Base-by-base conservation (phyloP, 345 rosid genomes). In the Stellera chamaejasme region DNA sequence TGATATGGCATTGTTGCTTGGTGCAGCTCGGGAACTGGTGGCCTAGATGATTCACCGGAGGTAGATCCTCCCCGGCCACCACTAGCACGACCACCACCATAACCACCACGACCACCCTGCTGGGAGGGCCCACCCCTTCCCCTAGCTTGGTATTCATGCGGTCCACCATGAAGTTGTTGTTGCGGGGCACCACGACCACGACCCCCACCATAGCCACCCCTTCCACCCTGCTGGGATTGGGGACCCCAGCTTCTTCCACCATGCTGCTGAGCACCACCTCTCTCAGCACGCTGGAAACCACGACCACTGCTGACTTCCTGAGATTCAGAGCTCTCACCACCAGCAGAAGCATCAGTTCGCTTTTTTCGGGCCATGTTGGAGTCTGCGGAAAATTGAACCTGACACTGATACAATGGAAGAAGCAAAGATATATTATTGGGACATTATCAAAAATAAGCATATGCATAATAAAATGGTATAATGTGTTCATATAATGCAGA, bases 11-110 rank as follows among this genome's bases (percentile, higher is more conserved):
- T 80, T 66, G 83, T 85, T 66, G 97, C 99, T 94, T 94, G 97
- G 79, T 79, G 90, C 95, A 82, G 97, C 85, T 94, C 97, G 92
- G 95, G 95, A 71, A 77, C 58, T 52, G 84, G 72, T 54, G 76
- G 69, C 77, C 87, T 82, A 32, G 82, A 62, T 44, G 75, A 80
- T 45, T 81, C 82, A 63, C 82, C 80, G 55, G 80, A 64, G 69
- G 82, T 63, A 15, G 77, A 60, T 54, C 73, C 83, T 63, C 84
- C 92, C 55, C 81, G 63, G 66, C 81, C 70, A 68, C 72, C 69
- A 19, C 77, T 47, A 0, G 68, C 66, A 36, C 77, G 70, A 55
- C 75, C 71, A 16, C 73, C 60, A 0, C 63, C 73, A 64, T 73
- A 68, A 10, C 84, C 78, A 64, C 87, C 82, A 43, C 83, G 83